phyloP scores from a whole-genome alignment of 192 early-diverging fungal species.

The Coemansia sp. region DNA sequence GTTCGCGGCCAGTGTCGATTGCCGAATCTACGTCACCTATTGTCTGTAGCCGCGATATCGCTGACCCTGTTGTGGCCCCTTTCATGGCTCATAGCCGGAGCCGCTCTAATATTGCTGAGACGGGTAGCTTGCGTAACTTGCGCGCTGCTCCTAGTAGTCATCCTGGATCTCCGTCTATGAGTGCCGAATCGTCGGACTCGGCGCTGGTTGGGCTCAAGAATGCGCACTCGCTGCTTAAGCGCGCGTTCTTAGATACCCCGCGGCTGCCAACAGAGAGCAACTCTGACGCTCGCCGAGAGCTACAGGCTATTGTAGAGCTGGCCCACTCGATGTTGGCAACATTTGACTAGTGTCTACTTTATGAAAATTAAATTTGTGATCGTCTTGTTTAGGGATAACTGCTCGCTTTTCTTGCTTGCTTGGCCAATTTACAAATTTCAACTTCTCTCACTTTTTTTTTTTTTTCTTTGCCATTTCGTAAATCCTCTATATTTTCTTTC shows the following conservation, averaged over 20 bases:
- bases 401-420: no score
- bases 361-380: no score
- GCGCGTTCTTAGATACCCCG: conserved; percentile 5
- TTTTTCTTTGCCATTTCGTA: not conserved
- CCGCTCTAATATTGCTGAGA: conserved; percentile 46
- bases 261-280: conserved; percentile 8
- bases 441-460: not conserved
- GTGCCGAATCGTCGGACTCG: conserved; percentile 1
- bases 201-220: conserved; percentile 24
- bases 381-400: no score
- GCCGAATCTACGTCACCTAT: not conserved
- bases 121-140: conserved; percentile 45
- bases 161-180: not conserved
- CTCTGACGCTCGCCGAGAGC: conserved; percentile 20
- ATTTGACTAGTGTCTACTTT: conserved; percentile 6
- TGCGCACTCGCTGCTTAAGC: conserved; percentile 30
- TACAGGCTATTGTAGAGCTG: conserved; percentile 40
- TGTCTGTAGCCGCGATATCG: not conserved
- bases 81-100: conserved; percentile 33
- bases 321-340: conserved; percentile 28
- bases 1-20: conserved; percentile 8
- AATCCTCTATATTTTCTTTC: not conserved
- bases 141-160: conserved; percentile 15
- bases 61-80: conserved; percentile 3
- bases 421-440: no score